Percentiles rank a stretch among this genome's conserved stretches.
Conservation (phyloP, 2,329 filamentous ascomycete species). For the Alternaria sp. region DNA sequence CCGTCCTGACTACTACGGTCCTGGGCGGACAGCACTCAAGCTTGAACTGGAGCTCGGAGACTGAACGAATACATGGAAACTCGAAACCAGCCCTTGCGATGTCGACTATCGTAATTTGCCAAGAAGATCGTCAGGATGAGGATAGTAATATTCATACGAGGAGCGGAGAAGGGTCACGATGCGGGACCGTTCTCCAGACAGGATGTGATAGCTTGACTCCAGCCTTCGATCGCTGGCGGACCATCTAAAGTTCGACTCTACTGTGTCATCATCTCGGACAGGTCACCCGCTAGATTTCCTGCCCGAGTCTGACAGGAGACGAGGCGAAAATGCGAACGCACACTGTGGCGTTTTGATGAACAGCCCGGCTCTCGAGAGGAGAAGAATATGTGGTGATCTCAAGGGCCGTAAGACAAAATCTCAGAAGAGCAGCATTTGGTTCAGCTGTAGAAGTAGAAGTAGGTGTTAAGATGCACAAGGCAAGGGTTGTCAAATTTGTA, state of each 20-base stretch:
- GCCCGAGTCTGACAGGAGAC: background rate
- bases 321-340: constrained; percentile 2
- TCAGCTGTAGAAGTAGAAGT: constrained; percentile 17
- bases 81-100: background rate
- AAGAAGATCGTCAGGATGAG: background rate
- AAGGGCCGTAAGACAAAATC: background rate
- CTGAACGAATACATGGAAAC: constrained; percentile 11
- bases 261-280: background rate
- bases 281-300: background rate
- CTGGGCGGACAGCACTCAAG: constrained; percentile 55
- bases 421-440: constrained; percentile 18
- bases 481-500: constrained; percentile 31
- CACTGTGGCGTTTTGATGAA: background rate
- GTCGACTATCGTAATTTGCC: background rate
- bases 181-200: background rate
- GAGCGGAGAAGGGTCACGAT: background rate
- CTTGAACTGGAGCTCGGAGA: constrained; percentile 23
- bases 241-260: background rate
- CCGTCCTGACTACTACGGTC: constrained; percentile 60
- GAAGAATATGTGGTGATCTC: constrained; percentile 7
- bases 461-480: constrained; percentile 24
- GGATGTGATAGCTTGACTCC: background rate
- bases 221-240: background rate
- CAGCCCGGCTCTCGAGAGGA: constrained; percentile 3
- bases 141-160: background rate